Conservation (phyloP, 192 early-diverging fungal genomes). For the Coemansia sp. region DNA sequence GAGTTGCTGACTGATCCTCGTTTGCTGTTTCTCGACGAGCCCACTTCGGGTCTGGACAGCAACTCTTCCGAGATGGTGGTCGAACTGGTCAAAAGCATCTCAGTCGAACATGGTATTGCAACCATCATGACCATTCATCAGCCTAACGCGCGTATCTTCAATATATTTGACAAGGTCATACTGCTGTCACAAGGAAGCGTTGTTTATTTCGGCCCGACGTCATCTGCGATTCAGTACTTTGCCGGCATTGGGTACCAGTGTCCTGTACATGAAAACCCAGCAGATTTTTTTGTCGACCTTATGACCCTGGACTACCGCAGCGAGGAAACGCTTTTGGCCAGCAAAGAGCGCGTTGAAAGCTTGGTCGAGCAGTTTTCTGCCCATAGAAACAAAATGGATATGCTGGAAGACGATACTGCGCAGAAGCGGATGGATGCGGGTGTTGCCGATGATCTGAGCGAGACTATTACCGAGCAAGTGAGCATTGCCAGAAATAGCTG, state of each 20-base stretch:
- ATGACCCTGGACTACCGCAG: slow-evolving; percentile 56
- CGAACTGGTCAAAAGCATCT: slow-evolving; percentile 60
- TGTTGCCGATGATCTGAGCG: not conserved
- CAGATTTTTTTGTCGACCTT: slow-evolving; percentile 71
- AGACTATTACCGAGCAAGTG: not conserved
- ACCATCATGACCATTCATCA: slow-evolving; percentile 90
- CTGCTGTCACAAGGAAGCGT: slow-evolving; percentile 66
- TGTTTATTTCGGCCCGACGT: slow-evolving; percentile 61
- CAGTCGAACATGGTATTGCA: slow-evolving; percentile 59
- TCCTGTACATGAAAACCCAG: slow-evolving; percentile 68
- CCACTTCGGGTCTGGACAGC: slow-evolving; percentile 69
- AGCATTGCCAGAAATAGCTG: slow-evolving; percentile 26
- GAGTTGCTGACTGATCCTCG: slow-evolving; percentile 60
- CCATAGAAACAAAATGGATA: slow-evolving; percentile 10
- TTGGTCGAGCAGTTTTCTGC: slow-evolving; percentile 32
- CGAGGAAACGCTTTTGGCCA: slow-evolving; percentile 28
- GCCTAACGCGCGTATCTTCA: slow-evolving; percentile 79
- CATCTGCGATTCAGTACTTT: slow-evolving; percentile 50
- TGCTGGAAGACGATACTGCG: not conserved
- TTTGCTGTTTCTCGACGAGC: slow-evolving; percentile 59
- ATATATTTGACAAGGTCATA: slow-evolving; percentile 78
- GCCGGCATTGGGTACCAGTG: slow-evolving; percentile 59
- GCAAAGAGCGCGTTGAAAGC: slow-evolving; percentile 34
- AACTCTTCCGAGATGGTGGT: slow-evolving; percentile 65
- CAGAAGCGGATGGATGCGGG: not conserved